A percentile compares a stretch with the other conserved stretches of the same genome.
phyloP scores from a whole-genome alignment of 345 rosid genomes.

The Eucalyptus albens region DNA sequence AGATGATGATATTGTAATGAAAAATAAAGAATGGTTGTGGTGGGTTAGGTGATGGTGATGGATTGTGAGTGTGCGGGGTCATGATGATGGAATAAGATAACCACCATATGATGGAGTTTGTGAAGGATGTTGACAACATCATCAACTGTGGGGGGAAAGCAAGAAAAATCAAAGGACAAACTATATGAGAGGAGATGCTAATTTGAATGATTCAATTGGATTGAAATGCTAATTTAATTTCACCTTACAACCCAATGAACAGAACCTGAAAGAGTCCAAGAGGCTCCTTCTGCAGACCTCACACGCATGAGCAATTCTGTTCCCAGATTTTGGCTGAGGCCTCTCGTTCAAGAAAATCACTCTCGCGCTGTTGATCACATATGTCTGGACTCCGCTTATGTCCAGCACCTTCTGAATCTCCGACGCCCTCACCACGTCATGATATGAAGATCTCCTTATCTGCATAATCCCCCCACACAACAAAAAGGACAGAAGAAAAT shows the following conservation, averaged over 20 bases:
- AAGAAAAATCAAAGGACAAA: background rate
- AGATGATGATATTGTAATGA: background rate
- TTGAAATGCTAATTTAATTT: background rate
- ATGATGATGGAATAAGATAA: background rate
- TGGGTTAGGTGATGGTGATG: slow-evolving; percentile 23
- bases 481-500: background rate
- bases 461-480: background rate
- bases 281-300: slow-evolving; percentile 81
- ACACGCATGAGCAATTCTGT: slow-evolving; percentile 25
- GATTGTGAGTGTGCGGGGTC: slow-evolving; percentile 2
- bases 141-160: background rate
- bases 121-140: background rate
- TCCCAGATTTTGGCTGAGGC: slow-evolving; percentile 48
- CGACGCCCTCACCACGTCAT: slow-evolving; percentile 76
- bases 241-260: slow-evolving; percentile 95
- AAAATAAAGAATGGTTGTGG: background rate
- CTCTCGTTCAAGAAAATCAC: slow-evolving; percentile 80
- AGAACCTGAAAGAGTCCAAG: slow-evolving; percentile 74
- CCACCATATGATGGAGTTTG: slow-evolving; percentile 6
- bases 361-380: slow-evolving; percentile 82
- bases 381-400: slow-evolving; percentile 78
- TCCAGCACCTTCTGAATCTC: slow-evolving; percentile 72
- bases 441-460: slow-evolving; percentile 90
- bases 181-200: background rate
- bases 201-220: background rate